These are phyloP conservation scores for Strobilomyces confusus DNA, from an alignment of 768 basidiomycete genomes.

Conservation along the genomic window DNA sequence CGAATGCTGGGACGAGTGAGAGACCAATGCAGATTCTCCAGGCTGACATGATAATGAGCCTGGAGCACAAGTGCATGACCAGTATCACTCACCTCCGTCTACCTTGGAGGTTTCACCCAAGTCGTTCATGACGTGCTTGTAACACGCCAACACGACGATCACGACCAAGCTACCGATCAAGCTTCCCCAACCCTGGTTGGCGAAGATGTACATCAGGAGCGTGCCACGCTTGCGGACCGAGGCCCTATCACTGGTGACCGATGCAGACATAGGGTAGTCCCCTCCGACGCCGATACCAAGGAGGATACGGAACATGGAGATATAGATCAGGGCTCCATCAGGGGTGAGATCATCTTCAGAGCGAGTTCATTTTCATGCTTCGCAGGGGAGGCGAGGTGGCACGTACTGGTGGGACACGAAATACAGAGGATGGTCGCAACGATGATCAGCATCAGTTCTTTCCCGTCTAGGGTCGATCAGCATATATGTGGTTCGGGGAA, in stretches of 20 bases:
- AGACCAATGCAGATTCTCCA: constrained; percentile 77
- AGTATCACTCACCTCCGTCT: constrained; percentile 52
- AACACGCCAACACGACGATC: constrained; percentile 60
- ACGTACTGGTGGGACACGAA: constrained; percentile 56
- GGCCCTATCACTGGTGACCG: constrained; percentile 63
- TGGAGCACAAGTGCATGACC: not conserved
- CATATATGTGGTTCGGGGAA: not conserved
- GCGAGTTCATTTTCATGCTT: not conserved
- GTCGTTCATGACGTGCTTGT: constrained; percentile 60
- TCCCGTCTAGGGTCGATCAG: constrained; percentile 47
- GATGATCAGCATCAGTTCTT: constrained; percentile 79
- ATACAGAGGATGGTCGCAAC: constrained; percentile 69
- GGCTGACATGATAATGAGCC: constrained; percentile 29
- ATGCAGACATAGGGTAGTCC: constrained; percentile 77
- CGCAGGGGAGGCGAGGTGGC: not conserved
- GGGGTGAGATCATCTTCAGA: constrained; percentile 47
- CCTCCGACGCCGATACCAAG: constrained; percentile 78
- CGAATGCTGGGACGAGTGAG: constrained; percentile 71
- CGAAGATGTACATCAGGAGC: constrained; percentile 72
- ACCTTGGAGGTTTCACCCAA: constrained; percentile 58
- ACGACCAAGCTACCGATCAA: constrained; percentile 59
- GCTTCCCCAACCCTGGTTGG: constrained; percentile 76
- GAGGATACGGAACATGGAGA: constrained; percentile 63
- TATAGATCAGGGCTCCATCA: constrained; percentile 52
- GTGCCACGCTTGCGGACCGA: constrained; percentile 64